phyloP scores from a whole-genome alignment of 345 rosid genomes.

The Moringa oleifera region DNA sequence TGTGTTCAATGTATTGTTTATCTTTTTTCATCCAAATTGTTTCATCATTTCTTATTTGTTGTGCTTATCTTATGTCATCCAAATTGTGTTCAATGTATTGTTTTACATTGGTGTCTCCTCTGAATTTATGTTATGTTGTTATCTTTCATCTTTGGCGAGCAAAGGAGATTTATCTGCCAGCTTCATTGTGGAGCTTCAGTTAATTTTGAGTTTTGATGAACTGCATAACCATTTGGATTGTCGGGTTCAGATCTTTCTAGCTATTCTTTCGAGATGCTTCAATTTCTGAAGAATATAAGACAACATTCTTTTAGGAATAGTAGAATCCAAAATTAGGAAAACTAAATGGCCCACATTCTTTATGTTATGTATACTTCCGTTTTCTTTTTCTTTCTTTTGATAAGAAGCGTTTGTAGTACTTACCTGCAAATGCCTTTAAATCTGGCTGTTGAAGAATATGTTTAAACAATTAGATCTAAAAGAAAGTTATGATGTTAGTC shows the following conservation, averaged over 20 bases:
- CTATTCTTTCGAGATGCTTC: not conserved
- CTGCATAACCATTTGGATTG: not conserved
- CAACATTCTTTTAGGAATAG: not conserved
- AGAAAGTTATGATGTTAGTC: too few relatives aligned
- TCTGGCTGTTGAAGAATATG: too few relatives aligned
- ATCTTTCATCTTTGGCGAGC: not conserved
- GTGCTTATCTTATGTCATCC: not conserved
- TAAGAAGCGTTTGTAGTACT: too few relatives aligned
- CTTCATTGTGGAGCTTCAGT: not conserved
- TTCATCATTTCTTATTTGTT: not conserved
- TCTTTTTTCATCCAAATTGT: not conserved
- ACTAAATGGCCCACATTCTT: too few relatives aligned
- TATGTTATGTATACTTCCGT: too few relatives aligned
- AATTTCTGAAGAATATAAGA: not conserved
- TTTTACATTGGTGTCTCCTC: too few relatives aligned
- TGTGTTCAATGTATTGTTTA: not conserved
- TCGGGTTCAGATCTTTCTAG: not conserved
- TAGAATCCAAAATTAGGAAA: too few relatives aligned
- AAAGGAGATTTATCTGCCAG: not conserved
- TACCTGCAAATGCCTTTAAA: too few relatives aligned
- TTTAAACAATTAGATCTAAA: too few relatives aligned
- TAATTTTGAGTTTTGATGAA: not conserved
- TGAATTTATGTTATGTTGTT: not conserved
- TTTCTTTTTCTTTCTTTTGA: too few relatives aligned
- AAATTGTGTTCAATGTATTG: too few relatives aligned